phyloP scores from a whole-genome alignment of 768 basidiomycete genomes.

The Scleroderma bovista region DNA sequence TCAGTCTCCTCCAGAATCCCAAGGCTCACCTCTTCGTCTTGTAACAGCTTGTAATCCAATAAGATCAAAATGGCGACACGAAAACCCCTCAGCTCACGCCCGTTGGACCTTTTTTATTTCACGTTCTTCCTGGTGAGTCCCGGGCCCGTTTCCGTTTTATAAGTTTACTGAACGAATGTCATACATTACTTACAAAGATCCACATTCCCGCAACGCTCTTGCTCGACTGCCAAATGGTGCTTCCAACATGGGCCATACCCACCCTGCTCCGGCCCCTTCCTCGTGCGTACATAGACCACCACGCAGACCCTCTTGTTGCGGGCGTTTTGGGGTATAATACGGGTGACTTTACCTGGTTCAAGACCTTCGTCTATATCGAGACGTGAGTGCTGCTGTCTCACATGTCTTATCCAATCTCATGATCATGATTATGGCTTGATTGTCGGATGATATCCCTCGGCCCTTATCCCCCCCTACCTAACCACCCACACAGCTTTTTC shows the following conservation, averaged over 20 bases:
- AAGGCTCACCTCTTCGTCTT: too few relatives aligned
- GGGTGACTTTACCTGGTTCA: slow-evolving; percentile 52
- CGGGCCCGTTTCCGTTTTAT: background rate
- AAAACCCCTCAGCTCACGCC: slow-evolving; percentile 51
- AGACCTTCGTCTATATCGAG: slow-evolving; percentile 57
- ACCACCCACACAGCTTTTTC: slow-evolving; percentile 44
- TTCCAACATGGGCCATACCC: slow-evolving; percentile 49
- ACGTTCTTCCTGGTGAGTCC: slow-evolving; percentile 57
- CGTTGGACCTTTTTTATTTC: slow-evolving; percentile 65
- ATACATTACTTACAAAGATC: too few relatives aligned
- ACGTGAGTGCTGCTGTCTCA: slow-evolving; percentile 34
- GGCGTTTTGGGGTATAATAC: slow-evolving; percentile 40
- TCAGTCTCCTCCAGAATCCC: too few relatives aligned
- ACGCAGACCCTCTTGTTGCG: slow-evolving; percentile 63
- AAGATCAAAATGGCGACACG: too few relatives aligned
- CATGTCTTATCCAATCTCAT: background rate
- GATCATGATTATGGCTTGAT: too few relatives aligned
- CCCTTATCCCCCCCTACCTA: too few relatives aligned
- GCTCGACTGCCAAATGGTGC: slow-evolving; percentile 67
- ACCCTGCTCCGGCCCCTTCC: slow-evolving; percentile 38
- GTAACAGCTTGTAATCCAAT: too few relatives aligned
- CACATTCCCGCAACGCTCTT: slow-evolving; percentile 67
- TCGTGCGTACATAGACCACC: slow-evolving; percentile 47
- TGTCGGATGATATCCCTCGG: too few relatives aligned
- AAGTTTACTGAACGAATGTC: background rate